Evolutionary conservation across 2,329 filamentous ascomycete genomes (phyloP).

Genomic region (Phialophora tarda): DNA sequence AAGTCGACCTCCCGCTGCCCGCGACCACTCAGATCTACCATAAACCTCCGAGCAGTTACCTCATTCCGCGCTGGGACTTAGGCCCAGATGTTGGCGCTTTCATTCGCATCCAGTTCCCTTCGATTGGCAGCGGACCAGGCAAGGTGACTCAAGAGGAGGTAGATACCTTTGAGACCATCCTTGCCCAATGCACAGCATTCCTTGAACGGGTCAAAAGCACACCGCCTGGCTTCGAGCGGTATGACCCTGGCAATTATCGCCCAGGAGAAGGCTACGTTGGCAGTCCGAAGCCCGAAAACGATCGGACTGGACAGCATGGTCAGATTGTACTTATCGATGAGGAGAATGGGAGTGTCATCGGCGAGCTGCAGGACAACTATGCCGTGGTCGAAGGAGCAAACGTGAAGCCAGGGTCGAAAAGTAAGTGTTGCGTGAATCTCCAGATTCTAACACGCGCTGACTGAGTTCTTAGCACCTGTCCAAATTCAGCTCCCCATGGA

Average conservation of each 20-base stretch:
- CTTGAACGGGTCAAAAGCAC: constrained; percentile 76
- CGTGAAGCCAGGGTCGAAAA: constrained; percentile 87
- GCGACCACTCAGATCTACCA: constrained; percentile 98
- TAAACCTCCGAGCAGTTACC: constrained; percentile 87
- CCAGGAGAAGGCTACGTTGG: constrained; percentile 78
- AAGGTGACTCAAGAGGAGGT: constrained; percentile 84
- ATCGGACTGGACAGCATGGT: constrained; percentile 57
- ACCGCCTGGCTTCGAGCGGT: constrained; percentile 57
- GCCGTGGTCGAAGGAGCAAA: constrained; percentile 76
- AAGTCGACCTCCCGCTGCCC: constrained; percentile 89
- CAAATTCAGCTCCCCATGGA: constrained; percentile 55
- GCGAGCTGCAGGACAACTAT: constrained; percentile 83
- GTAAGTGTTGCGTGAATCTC: constrained; percentile 53
- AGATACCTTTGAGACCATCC: constrained; percentile 95
- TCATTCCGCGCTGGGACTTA: constrained; percentile 94
- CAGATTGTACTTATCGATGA: constrained; percentile 94
- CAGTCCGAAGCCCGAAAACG: constrained; percentile 37
- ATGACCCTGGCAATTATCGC: constrained; percentile 81
- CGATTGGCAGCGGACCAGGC: constrained; percentile 66
- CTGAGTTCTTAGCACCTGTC: constrained; percentile 51
- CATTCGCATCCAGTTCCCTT: constrained; percentile 88
- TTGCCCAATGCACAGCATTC: constrained; percentile 97
- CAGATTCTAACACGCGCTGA: constrained; percentile 27
- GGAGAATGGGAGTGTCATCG: constrained; percentile 93
- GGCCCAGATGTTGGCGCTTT: constrained; percentile 88